Evolutionary conservation across 305 asterid species (phyloP).

Genomic region (Fraxinus platypoda): DNA sequence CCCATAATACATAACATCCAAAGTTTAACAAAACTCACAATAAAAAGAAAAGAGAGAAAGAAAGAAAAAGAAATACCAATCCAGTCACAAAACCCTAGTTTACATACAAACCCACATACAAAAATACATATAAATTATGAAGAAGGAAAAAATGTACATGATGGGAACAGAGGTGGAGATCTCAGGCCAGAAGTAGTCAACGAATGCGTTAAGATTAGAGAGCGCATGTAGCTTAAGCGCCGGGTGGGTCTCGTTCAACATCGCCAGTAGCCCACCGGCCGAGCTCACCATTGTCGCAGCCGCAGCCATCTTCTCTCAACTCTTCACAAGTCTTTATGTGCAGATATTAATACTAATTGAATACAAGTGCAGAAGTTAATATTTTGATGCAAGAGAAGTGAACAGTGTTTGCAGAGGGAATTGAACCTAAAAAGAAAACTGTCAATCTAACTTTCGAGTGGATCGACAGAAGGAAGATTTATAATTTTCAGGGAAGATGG

Average conservation of each 20-base stretch:
- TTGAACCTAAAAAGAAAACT: background rate
- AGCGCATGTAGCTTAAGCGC: constrained; percentile 87
- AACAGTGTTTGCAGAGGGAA: background rate
- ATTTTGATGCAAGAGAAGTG: constrained; percentile 12
- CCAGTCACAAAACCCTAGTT: constrained; percentile 8
- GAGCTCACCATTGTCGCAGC: constrained; percentile 85
- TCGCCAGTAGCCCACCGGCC: constrained; percentile 85
- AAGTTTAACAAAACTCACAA: background rate
- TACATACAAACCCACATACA: background rate
- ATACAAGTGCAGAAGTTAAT: background rate
- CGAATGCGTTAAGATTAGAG: constrained; percentile 74
- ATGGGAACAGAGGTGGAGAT: constrained; percentile 80
- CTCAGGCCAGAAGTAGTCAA: constrained; percentile 97
- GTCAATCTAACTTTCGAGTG: background rate
- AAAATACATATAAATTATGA: background rate
- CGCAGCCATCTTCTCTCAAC: constrained; percentile 39
- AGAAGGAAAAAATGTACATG: constrained; percentile 43
- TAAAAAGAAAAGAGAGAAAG: background rate
- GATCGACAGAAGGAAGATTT: background rate
- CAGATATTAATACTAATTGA: background rate
- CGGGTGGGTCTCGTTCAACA: constrained; percentile 80
- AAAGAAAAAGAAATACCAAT: background rate
- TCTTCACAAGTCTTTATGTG: background rate
- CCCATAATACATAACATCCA: background rate
- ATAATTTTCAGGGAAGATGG: background rate